Base-by-base conservation (phyloP, 2,329 filamentous ascomycete species). In the Fusarium sp. region DNA sequence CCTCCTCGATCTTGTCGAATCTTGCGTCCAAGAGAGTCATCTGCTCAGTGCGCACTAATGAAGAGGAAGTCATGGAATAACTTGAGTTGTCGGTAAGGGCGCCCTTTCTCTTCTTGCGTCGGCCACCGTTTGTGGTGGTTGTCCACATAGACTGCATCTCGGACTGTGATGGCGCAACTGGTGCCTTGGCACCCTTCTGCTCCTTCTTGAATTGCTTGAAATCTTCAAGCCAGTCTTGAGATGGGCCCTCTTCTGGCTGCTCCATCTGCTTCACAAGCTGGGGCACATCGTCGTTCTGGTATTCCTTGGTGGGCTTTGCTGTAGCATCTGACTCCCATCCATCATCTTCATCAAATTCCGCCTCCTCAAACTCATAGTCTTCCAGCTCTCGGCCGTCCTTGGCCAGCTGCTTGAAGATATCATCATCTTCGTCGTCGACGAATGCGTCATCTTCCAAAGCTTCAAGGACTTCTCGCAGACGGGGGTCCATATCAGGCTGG, bases 321-420 rank as follows among this genome's bases (percentile, higher is more conserved):
- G 96, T 99, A 73, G 90, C 91, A 79, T 99, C 96, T 10, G 94
- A 97, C 81, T 98, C 95, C 95, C 95, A 99, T 8, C 95, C 96
- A 3, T 92, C 92, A 55, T 95, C 94, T 16, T 87, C 85, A 8
- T 88, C 87, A 58, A 88, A 85, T 64, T 86, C 87, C 3, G 84
- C 83, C 60, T 88, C 88, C 44, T 96, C 91, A 79, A 95, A 98
- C 68, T 97, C 94, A 47, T 90, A 87, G 32, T 90, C 85, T n/a
- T 94, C 90, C 20, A 97, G 82, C 79, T 97, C 95, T 32, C 87
- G 84, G 1, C 89, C 90, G 59, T 92, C 89, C 75, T 87, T 84
- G 22, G 93, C 89, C 46, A 97, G 82, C 71, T 91, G 82, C 46
- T 88, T 89, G 80, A 99, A 98, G 54, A 98, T 82, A 59, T 96